phyloP scores from a whole-genome alignment of 2,329 filamentous ascomycete genomes.

The Bipolaris gigantea region DNA sequence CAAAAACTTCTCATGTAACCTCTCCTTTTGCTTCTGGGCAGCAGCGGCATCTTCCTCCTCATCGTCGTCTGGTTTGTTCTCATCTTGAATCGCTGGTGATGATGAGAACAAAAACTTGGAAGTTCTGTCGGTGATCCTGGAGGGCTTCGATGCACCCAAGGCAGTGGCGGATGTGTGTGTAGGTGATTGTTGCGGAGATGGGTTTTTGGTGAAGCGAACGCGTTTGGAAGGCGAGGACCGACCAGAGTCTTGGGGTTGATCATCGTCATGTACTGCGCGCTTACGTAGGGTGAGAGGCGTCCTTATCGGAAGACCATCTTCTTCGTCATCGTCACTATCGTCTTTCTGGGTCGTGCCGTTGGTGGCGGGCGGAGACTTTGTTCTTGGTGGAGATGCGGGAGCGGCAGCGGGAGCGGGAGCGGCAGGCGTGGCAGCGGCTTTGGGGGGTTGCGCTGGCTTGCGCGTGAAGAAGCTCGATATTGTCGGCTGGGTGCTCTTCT shows the following conservation, averaged over 20 bases:
- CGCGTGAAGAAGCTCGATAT: conserved; percentile 82
- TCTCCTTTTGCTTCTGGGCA: conserved; percentile 63
- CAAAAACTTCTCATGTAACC: conserved; percentile 81
- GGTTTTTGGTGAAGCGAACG: conserved; percentile 29
- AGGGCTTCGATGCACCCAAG: conserved; percentile 35
- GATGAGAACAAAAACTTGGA: conserved; percentile 63
- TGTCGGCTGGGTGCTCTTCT: conserved; percentile 72
- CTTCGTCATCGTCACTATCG: conserved; percentile 13
- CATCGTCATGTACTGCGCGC: conserved; percentile 44
- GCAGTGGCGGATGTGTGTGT: conserved; percentile 25
- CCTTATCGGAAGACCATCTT: conserved; percentile 15
- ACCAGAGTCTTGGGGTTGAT: conserved; percentile 37
- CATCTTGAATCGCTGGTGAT: conserved; percentile 43
- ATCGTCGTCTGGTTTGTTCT: conserved; percentile 25
- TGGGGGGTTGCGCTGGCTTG: conserved; percentile 44
- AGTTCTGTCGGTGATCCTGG: conserved; percentile 53
- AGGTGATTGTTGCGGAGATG: conserved; percentile 26
- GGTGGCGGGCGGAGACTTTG: conserved; percentile 26
- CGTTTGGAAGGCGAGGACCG: conserved; percentile 44
- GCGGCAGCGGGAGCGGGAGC: neutral
- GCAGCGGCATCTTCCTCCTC: conserved; percentile 54
- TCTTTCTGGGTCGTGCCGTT: conserved; percentile 5
- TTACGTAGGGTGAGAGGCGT: conserved; percentile 23
- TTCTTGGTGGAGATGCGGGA: conserved; percentile 12
- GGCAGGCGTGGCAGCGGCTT: conserved; percentile 6